phyloP scores from a whole-genome alignment of 352 stramenopile genomes.

The Phytophthora cryptogea region DNA sequence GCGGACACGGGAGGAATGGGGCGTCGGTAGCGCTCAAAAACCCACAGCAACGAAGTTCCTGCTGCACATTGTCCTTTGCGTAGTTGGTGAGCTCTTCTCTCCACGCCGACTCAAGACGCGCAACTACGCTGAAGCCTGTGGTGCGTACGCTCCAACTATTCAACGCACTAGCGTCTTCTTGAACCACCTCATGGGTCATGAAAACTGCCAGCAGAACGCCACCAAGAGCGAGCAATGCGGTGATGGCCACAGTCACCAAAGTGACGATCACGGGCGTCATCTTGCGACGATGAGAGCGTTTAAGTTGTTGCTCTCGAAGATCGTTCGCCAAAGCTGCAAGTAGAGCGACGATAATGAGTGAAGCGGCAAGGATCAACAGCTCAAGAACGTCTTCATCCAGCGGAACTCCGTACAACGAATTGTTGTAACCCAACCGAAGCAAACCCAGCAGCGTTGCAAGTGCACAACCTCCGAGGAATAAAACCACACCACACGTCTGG shows the following conservation, averaged over 20 bases:
- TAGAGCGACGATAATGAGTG: constrained; percentile 42
- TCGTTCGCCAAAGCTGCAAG: constrained; percentile 61
- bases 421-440: constrained; percentile 51
- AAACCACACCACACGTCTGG: constrained; percentile 24
- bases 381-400: constrained; percentile 54
- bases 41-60: constrained; percentile 77
- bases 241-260: constrained; percentile 41
- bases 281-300: constrained; percentile 25
- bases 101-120: constrained; percentile 57
- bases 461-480: constrained; percentile 55
- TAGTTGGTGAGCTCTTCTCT: constrained; percentile 42
- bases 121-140: constrained; percentile 65
- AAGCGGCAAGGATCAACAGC: constrained; percentile 38
- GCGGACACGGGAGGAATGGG: constrained; percentile 57
- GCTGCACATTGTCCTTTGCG: constrained; percentile 53
- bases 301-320: constrained; percentile 42
- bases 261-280: constrained; percentile 19
- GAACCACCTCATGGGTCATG: constrained; percentile 64
- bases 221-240: constrained; percentile 46
- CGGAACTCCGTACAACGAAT: constrained; percentile 55
- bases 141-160: constrained; percentile 79
- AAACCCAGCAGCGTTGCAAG: constrained; percentile 60
- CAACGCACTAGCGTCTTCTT: constrained; percentile 44
- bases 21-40: constrained; percentile 49
- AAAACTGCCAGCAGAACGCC: constrained; percentile 52